phyloP scores from a whole-genome alignment of 2,329 filamentous ascomycete species.

The Penicillium fuscoglaucum region DNA sequence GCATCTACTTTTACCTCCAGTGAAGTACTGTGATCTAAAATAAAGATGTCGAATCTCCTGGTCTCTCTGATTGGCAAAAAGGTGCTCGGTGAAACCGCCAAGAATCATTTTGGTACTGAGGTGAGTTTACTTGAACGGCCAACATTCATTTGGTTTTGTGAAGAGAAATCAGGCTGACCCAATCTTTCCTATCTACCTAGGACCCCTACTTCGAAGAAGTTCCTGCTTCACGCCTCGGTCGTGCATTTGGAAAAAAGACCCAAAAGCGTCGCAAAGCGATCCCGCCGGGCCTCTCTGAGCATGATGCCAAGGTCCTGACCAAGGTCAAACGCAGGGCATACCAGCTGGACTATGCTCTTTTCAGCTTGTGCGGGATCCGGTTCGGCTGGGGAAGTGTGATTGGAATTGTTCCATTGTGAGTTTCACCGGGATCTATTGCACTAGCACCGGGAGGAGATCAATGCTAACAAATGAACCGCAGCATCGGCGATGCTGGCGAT shows the following conservation, averaged over 20 bases:
- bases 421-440: slow-evolving; percentile 22
- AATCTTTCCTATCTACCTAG: slow-evolving; percentile 47
- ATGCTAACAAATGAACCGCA: slow-evolving; percentile 35
- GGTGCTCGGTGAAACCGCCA: slow-evolving; percentile 40
- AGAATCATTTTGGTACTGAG: slow-evolving; percentile 46
- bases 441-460: not conserved
- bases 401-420: slow-evolving; percentile 77
- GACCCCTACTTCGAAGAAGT: slow-evolving; percentile 89
- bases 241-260: slow-evolving; percentile 66
- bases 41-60: slow-evolving; percentile 31
- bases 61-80: slow-evolving; percentile 35
- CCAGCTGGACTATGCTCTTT: slow-evolving; percentile 78
- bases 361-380: slow-evolving; percentile 75
- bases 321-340: slow-evolving; percentile 85
- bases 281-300: slow-evolving; percentile 75
- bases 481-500: slow-evolving; percentile 74
- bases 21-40: not conserved
- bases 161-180: slow-evolving; percentile 3
- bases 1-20: not conserved
- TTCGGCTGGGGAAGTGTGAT: slow-evolving; percentile 91
- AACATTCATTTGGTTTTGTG: not conserved
- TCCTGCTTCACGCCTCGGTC: slow-evolving; percentile 68
- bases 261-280: slow-evolving; percentile 85
- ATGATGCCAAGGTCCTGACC: slow-evolving; percentile 80
- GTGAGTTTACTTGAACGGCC: slow-evolving; percentile 26